Conservation (phyloP, 768 basidiomycete species). For the Paxillus ammoniavirescens region DNA sequence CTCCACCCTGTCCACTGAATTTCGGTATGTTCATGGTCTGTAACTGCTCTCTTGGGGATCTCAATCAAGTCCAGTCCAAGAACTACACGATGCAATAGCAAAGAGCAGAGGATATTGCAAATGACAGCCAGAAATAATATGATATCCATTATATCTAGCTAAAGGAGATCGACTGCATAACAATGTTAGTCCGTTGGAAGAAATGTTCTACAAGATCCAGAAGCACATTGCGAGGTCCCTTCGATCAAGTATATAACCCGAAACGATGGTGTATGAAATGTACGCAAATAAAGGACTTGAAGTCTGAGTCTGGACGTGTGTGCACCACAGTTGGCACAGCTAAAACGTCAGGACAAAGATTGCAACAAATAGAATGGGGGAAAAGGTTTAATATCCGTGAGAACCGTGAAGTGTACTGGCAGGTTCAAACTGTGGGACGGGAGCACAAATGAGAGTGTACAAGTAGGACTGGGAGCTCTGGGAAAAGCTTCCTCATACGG, state of each 20-base stretch:
- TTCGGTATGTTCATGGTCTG: too few species aligned
- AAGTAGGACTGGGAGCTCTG: background rate
- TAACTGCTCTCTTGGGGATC: too few species aligned
- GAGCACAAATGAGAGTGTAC: constrained; percentile 3
- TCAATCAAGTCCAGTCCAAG: too few species aligned
- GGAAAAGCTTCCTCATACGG: background rate
- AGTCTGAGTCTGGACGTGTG: background rate
- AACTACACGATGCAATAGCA: too few species aligned
- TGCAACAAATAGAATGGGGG: background rate
- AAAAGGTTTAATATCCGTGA: constrained; percentile 1
- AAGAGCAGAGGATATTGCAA: too few species aligned
- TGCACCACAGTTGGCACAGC: background rate
- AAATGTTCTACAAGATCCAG: constrained; percentile 13
- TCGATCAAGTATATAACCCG: background rate
- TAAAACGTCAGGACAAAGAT: background rate
- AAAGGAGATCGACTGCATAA: constrained; percentile 4
- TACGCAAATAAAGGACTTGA: background rate
- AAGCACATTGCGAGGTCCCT: background rate
- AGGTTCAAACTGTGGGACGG: constrained; percentile 9
- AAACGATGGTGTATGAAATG: background rate
- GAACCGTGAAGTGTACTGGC: background rate
- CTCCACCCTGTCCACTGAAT: too few species aligned
- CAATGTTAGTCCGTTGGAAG: constrained; percentile 8
- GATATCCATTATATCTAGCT: too few species aligned
- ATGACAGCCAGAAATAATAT: too few species aligned